Evolutionary conservation across 106 monocot genomes (phyloP).

Genomic region (Allium sativum): DNA sequence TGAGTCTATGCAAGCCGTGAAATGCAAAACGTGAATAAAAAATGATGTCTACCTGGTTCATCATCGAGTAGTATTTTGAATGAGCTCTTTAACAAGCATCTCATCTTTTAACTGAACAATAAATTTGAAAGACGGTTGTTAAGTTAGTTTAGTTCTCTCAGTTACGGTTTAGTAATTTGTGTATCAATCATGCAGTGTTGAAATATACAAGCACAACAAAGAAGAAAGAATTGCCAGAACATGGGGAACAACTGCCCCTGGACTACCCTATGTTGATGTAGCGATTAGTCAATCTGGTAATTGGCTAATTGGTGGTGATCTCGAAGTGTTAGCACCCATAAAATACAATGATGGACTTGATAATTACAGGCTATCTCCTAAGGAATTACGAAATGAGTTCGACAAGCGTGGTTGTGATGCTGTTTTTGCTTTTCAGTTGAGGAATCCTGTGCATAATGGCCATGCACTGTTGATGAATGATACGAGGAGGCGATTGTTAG

Average conservation of each 20-base stretch:
- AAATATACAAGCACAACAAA: conserved; percentile 94
- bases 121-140: no score
- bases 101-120: no score
- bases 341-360: conserved; percentile 98
- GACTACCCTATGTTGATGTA: conserved; percentile 88
- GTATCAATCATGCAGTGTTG: conserved; percentile 29
- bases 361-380: conserved; percentile 84
- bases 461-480: conserved; percentile 98
- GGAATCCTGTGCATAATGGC: conserved; percentile 96
- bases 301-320: conserved; percentile 93
- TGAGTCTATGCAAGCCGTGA: no score
- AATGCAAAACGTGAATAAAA: no score
- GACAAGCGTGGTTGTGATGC: conserved; percentile 82
- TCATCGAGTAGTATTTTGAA: no score
- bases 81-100: no score
- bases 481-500: conserved; percentile 71
- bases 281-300: conserved; percentile 70
- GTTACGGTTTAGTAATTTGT: no score
- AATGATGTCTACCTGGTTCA: no score
- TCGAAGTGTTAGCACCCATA: conserved; percentile 84
- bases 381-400: conserved; percentile 79
- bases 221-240: conserved; percentile 97
- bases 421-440: conserved; percentile 92
- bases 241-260: conserved; percentile 89
- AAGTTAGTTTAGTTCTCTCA: no score